These are phyloP conservation scores for Ensete ventricosum DNA, from an alignment of 176 grass and related monocot species.

Conservation along the genomic window DNA sequence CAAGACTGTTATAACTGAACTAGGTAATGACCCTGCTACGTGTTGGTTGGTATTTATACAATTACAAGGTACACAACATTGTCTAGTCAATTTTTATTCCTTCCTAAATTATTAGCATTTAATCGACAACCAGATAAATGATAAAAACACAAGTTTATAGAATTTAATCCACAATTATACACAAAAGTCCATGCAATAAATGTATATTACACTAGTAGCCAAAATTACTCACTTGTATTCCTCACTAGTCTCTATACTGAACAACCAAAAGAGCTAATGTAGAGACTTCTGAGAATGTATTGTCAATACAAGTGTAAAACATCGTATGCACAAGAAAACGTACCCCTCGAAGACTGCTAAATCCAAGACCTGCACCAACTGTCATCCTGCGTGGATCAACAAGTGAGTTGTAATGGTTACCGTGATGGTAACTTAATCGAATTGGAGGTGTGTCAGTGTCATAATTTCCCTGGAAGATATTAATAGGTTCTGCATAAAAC, in stretches of 20 bases:
- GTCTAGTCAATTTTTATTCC: no score
- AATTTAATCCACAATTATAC: no score
- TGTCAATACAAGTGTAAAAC: neutral
- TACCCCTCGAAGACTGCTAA: slow-evolving; percentile 91
- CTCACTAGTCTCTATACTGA: neutral
- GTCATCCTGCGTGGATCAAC: slow-evolving; percentile 75
- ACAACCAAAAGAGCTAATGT: neutral
- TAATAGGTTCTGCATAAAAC: slow-evolving; percentile 78
- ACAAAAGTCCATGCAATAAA: no score
- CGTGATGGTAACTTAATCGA: slow-evolving; percentile 92
- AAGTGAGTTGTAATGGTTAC: slow-evolving; percentile 98
- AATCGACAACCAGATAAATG: no score
- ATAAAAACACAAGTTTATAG: no score
- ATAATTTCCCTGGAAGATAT: slow-evolving; percentile 99
- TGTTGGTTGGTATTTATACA: no score
- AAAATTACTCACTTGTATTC: neutral
- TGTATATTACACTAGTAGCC: no score
- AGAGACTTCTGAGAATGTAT: neutral
- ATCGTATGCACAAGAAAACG: slow-evolving; percentile 11
- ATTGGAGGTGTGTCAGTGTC: slow-evolving; percentile 80
- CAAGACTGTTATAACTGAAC: no score
- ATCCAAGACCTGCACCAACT: slow-evolving; percentile 82
- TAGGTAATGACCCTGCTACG: no score
- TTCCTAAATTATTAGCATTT: no score
- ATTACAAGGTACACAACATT: no score